phyloP scores from a whole-genome alignment of 176 grass and related monocot genomes.

The Ananas comosus region DNA sequence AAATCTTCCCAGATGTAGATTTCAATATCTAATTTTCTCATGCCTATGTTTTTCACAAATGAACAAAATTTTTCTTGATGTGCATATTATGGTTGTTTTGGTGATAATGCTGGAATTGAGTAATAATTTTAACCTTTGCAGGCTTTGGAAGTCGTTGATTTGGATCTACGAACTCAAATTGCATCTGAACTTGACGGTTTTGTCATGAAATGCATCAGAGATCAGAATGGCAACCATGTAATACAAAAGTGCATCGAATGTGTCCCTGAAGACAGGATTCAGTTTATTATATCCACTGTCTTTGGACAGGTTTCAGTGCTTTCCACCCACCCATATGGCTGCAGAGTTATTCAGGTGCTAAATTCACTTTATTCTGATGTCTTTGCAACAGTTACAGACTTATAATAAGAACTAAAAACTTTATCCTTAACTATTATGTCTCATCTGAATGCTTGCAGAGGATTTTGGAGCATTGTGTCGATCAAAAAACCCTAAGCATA shows the following conservation, averaged over 20 bases:
- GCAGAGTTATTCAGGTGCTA: conserved; percentile 31
- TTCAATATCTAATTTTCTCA: not conserved
- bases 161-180: conserved; percentile 22
- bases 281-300: conserved; percentile 32
- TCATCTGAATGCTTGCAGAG: conserved; percentile 19
- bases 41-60: not conserved
- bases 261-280: conserved; percentile 23
- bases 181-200: conserved; percentile 18
- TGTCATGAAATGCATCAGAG: conserved; percentile 16
- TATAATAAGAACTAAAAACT: not conserved
- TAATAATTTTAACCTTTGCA: not conserved
- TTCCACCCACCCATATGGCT: conserved; percentile 34
- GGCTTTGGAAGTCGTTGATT: conserved; percentile 30
- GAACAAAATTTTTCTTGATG: not conserved
- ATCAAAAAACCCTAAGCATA: conserved; percentile 29
- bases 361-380: not conserved
- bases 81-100: not conserved
- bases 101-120: not conserved
- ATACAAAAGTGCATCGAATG: conserved; percentile 38
- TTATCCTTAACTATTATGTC: conserved; percentile 3
- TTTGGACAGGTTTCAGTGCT: conserved; percentile 20
- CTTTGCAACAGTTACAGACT: not conserved
- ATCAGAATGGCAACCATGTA: conserved; percentile 41
- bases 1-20: not conserved
- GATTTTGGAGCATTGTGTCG: conserved; percentile 38